phyloP scores from a whole-genome alignment of 73 alveolate genomes.

The Paramecium bursaria region DNA sequence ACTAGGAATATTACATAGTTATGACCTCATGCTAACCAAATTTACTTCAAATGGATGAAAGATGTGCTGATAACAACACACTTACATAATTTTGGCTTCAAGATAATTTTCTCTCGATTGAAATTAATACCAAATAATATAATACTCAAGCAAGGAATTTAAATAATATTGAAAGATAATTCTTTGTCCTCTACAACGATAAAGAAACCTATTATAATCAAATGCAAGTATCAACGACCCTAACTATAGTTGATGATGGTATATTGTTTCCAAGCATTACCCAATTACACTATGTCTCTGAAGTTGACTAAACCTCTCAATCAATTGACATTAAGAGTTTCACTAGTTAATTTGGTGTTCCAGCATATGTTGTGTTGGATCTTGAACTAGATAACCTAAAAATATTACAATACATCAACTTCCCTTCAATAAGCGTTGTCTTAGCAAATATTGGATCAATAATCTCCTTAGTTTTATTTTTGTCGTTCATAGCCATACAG shows the following conservation, averaged over 20 bases:
- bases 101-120: too few species aligned
- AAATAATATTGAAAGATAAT: too few species aligned
- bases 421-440: slow-evolving; percentile 7
- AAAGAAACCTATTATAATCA: too few species aligned
- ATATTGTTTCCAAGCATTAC: not conserved
- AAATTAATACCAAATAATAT: too few species aligned
- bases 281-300: not conserved
- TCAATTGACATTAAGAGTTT: slow-evolving; percentile 18
- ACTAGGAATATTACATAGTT: too few species aligned
- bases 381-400: slow-evolving; percentile 7
- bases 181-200: too few species aligned
- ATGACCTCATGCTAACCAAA: too few species aligned
- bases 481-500: slow-evolving; percentile 2
- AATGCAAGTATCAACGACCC: too few species aligned
- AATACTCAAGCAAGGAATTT: too few species aligned
- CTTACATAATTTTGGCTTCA: too few species aligned
- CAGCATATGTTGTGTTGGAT: slow-evolving; percentile 11
- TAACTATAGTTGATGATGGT: slow-evolving; percentile 21
- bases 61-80: too few species aligned
- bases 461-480: slow-evolving; percentile 20
- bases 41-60: too few species aligned
- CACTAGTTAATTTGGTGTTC: not conserved
- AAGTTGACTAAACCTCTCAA: not conserved
- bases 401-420: not conserved
- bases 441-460: slow-evolving; percentile 45